Evolutionary conservation across 495 filamentous ascomycete species (phyloP).

Genomic region (Cairneyella variabilis): DNA sequence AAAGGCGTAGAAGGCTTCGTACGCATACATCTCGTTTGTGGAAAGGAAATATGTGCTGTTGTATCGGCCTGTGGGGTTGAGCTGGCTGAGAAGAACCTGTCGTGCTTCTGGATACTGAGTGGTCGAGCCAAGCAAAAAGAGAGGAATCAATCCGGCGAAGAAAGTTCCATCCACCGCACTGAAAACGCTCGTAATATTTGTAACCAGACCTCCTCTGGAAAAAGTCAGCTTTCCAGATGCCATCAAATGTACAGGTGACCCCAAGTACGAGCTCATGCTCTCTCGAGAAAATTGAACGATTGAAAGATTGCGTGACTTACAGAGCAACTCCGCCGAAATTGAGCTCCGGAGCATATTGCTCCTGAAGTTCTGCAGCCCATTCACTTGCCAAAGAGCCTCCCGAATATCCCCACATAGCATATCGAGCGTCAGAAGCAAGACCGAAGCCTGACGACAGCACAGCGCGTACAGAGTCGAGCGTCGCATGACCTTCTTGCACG

Average conservation of each 20-base stretch:
- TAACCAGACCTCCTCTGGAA: slow-evolving; percentile 44
- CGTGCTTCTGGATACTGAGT: slow-evolving; percentile 9
- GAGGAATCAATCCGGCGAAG: slow-evolving; percentile 20
- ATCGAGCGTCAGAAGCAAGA: slow-evolving; percentile 19
- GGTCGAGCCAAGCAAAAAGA: background rate
- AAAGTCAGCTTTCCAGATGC: too few species aligned
- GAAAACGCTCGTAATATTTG: slow-evolving; percentile 26
- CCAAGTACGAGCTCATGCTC: too few species aligned
- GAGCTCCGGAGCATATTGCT: slow-evolving; percentile 50
- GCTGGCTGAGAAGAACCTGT: background rate
- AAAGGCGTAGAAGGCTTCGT: slow-evolving; percentile 27
- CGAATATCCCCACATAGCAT: slow-evolving; percentile 52
- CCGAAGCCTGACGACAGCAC: slow-evolving; percentile 34
- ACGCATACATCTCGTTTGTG: slow-evolving; percentile 24
- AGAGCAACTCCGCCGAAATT: slow-evolving; percentile 44
- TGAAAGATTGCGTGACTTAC: too few species aligned
- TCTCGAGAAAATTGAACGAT: too few species aligned
- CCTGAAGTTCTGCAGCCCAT: slow-evolving; percentile 50
- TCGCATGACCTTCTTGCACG: slow-evolving; percentile 39
- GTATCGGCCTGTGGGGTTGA: slow-evolving; percentile 20
- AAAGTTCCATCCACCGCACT: background rate
- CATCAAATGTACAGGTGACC: too few species aligned
- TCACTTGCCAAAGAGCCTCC: slow-evolving; percentile 52
- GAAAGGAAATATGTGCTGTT: slow-evolving; percentile 31
- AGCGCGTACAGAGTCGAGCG: slow-evolving; percentile 44